These are phyloP conservation scores for Fragilaria crotonensis DNA, from an alignment of 108 stramenopile species.

Conservation along the genomic window DNA sequence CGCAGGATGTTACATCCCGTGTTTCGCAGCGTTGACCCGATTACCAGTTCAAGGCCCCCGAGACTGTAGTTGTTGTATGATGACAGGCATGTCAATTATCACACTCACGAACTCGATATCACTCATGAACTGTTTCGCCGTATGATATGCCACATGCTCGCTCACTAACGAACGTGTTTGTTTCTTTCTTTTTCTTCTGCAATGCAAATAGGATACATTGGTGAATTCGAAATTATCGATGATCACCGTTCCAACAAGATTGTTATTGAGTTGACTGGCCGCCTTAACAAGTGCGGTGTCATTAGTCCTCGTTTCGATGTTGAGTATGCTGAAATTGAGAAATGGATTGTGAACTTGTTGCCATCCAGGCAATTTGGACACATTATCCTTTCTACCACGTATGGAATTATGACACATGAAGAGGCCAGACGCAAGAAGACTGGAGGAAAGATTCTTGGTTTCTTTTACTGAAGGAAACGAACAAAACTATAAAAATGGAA, in stretches of 20 bases:
- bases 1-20: neutral
- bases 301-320: constrained; percentile 98
- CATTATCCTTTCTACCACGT: constrained; percentile 94
- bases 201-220: constrained; percentile 90
- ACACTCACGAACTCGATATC: constrained; percentile 53
- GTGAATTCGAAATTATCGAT: constrained; percentile 99
- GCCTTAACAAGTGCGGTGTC: constrained; percentile 99
- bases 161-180: neutral
- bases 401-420: constrained; percentile 99
- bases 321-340: constrained; percentile 85
- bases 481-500: too few species aligned
- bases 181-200: constrained; percentile 10
- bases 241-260: constrained; percentile 99
- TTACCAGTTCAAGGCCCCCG: constrained; percentile 9
- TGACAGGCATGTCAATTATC: constrained; percentile 18
- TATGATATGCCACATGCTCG: constrained; percentile 32
- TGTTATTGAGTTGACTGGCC: constrained; percentile 94
- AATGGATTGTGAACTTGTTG: constrained; percentile 96
- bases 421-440: constrained; percentile 99
- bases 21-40: constrained; percentile 43
- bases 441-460: constrained; percentile 99
- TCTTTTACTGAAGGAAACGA: constrained; percentile 94
- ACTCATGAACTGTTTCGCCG: constrained; percentile 42
- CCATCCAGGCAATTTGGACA: constrained; percentile 99
- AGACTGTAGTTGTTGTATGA: constrained; percentile 20